Conservation (phyloP, 2,329 filamentous ascomycete genomes). For the Sphaerulina musiva region DNA sequence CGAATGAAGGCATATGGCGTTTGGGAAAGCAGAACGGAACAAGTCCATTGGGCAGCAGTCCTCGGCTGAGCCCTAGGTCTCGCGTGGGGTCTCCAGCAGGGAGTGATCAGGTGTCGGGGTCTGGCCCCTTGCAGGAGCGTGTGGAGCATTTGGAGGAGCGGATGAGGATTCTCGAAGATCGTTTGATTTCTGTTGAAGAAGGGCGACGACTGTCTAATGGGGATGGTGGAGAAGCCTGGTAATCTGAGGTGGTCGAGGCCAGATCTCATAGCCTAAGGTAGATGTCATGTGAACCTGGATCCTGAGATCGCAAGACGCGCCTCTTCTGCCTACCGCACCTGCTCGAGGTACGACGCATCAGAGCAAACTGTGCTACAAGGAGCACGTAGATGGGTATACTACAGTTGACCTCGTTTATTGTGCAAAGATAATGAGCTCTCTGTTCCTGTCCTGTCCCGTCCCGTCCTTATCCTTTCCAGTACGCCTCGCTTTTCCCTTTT, state of each 20-base stretch:
- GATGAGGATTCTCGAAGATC: background rate
- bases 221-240: background rate
- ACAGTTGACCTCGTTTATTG: background rate
- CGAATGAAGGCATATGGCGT: conserved; percentile 11
- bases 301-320: background rate
- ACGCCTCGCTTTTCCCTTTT: conserved; percentile 7
- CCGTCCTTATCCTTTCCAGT: background rate
- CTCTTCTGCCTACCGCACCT: background rate
- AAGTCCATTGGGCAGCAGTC: background rate
- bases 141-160: conserved; percentile 2
- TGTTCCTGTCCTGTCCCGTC: background rate
- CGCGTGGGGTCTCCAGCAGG: background rate
- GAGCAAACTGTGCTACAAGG: background rate
- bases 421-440: background rate
- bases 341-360: background rate
- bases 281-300: background rate
- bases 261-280: background rate
- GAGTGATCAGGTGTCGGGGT: background rate
- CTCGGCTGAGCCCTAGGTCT: background rate
- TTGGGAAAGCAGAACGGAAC: background rate
- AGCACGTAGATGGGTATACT: background rate
- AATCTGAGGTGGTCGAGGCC: background rate
- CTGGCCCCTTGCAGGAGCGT: background rate
- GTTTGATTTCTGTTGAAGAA: no score
- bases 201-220: background rate